Percentiles rank a stretch among this genome's conserved stretches.
Conservation (phyloP, 805 yeast genomes). For the Cyberlindnera maclurae region DNA sequence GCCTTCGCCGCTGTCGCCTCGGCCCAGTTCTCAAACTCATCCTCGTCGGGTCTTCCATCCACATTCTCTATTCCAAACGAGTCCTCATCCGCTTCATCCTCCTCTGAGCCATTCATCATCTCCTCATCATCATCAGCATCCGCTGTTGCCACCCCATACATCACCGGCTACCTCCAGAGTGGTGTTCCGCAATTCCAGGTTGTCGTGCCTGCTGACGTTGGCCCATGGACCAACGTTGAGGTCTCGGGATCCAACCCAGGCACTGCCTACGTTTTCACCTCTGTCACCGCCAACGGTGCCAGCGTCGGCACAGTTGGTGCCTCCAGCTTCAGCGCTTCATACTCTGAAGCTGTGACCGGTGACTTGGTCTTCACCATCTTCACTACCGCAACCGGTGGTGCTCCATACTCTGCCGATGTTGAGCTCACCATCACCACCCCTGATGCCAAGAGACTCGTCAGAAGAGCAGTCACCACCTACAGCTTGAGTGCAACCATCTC, state of each 20-base stretch:
- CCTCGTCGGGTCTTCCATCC: background rate
- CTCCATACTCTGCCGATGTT: slow-evolving; percentile 38
- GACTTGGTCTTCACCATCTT: slow-evolving; percentile 19
- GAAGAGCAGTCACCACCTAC: slow-evolving; percentile 12
- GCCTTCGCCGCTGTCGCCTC: slow-evolving; percentile 13
- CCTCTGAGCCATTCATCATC: slow-evolving; percentile 14
- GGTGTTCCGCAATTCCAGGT: slow-evolving; percentile 41
- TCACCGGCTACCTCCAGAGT: slow-evolving; percentile 24
- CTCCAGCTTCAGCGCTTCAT: background rate
- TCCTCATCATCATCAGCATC: slow-evolving; percentile 16
- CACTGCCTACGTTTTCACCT: slow-evolving; percentile 23
- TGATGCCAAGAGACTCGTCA: slow-evolving; percentile 14
- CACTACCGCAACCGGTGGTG: slow-evolving; percentile 58
- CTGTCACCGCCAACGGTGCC: slow-evolving; percentile 35
- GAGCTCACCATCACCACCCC: slow-evolving; percentile 22
- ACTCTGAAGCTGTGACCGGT: slow-evolving; percentile 33
- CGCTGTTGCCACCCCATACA: slow-evolving; percentile 16
- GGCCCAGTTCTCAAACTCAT: slow-evolving; percentile 15
- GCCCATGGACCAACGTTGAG: slow-evolving; percentile 51
- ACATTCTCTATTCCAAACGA: background rate
- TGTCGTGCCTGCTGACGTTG: slow-evolving; percentile 37
- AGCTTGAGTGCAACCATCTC: slow-evolving; percentile 6
- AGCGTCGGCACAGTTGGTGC: background rate
- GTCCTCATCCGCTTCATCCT: slow-evolving; percentile 3
- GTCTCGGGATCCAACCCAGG: slow-evolving; percentile 47